A percentile compares a stretch with the other conserved stretches of the same genome.
These are phyloP conservation scores for Phaffia tasmanica DNA, from an alignment of 768 basidiomycete species.

Conservation along the genomic window DNA sequence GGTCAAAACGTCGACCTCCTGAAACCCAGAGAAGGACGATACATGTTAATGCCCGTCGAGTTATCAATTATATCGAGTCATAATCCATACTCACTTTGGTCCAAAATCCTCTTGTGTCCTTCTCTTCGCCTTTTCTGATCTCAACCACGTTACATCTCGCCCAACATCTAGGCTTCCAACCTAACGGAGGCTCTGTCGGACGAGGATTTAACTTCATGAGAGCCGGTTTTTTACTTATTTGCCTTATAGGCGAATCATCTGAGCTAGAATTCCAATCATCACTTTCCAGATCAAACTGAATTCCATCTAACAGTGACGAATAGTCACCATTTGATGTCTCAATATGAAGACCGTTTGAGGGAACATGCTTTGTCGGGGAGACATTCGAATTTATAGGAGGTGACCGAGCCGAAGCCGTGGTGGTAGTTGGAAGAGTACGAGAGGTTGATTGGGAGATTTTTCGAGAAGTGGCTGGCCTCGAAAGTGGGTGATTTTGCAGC, in stretches of 20 bases:
- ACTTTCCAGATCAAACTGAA: background rate
- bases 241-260: background rate
- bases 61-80: no score
- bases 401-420: no score
- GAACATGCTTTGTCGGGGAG: conserved; percentile 6
- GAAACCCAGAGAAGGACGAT: background rate
- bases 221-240: background rate
- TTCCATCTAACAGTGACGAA: background rate
- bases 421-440: no score
- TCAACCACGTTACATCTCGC: conserved; percentile 6
- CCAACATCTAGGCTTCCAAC: conserved; percentile 11
- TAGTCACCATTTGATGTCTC: background rate
- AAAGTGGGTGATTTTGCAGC: no score
- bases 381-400: background rate
- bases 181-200: background rate
- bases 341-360: background rate
- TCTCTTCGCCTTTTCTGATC: background rate
- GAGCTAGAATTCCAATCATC: background rate
- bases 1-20: conserved; percentile 2
- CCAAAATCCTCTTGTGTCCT: background rate
- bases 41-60: background rate
- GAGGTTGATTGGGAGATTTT: no score
- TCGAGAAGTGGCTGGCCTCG: no score
- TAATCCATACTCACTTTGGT: background rate
- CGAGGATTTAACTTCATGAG: conserved; percentile 5